phyloP scores from a whole-genome alignment of 371 early-diverging fungal genomes.

The Cokeromyces recurvatus region DNA sequence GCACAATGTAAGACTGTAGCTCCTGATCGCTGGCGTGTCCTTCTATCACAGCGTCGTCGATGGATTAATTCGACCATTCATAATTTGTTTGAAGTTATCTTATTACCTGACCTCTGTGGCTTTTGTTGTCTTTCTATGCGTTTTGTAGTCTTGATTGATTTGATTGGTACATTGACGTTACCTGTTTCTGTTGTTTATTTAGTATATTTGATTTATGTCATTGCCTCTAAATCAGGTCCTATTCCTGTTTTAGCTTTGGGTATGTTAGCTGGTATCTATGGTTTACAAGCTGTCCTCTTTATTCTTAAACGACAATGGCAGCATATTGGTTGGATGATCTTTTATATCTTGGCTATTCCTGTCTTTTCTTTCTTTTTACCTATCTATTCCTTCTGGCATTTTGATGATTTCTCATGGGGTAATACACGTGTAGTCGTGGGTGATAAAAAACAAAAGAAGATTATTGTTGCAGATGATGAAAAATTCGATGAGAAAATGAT shows the following conservation, averaged over 20 bases:
- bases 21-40: constrained; percentile 91
- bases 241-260: constrained; percentile 55
- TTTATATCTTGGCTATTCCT: constrained; percentile 84
- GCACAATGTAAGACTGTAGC: constrained; percentile 97
- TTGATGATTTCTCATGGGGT: constrained; percentile 94
- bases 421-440: constrained; percentile 80
- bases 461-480: constrained; percentile 55
- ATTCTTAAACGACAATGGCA: constrained; percentile 87
- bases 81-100: constrained; percentile 90
- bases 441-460: constrained; percentile 67
- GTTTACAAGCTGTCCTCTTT: constrained; percentile 82
- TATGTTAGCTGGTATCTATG: constrained; percentile 73
- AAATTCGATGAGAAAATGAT: constrained; percentile 84
- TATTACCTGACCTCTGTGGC: constrained; percentile 88
- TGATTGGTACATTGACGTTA: constrained; percentile 89
- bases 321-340: constrained; percentile 97
- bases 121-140: constrained; percentile 97
- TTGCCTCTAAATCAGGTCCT: constrained; percentile 45
- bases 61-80: constrained; percentile 99
- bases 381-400: constrained; percentile 85
- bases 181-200: constrained; percentile 92
- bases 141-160: constrained; percentile 87
- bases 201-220: constrained; percentile 67
- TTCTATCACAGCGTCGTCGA: constrained; percentile 85
- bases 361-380: constrained; percentile 81